Evolutionary conservation across 2,329 filamentous ascomycete genomes (phyloP).

Genomic region (Epicoccum nigrum): DNA sequence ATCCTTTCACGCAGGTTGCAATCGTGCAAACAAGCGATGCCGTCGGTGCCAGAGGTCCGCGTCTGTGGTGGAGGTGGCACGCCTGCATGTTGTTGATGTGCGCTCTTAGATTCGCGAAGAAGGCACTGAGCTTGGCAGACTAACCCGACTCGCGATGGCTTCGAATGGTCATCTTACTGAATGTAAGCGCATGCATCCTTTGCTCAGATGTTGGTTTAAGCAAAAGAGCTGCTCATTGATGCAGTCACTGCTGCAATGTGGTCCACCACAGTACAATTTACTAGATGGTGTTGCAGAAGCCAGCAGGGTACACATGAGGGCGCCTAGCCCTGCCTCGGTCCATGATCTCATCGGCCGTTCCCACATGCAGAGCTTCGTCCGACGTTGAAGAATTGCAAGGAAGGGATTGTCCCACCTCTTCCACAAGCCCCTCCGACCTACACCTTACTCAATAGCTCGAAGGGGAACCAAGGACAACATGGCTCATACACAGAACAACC

Average conservation of each 20-base stretch:
- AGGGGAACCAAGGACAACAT: constrained; percentile 23
- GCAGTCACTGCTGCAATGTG: background rate
- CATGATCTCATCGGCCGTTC: constrained; percentile 20
- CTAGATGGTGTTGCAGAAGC: constrained; percentile 3
- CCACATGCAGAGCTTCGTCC: constrained; percentile 33
- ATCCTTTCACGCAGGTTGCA: background rate
- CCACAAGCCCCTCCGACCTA: constrained; percentile 11
- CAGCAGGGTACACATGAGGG: constrained; percentile 3
- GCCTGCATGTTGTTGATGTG: constrained; percentile 13
- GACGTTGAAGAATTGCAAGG: constrained; percentile 18
- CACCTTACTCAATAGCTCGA: constrained; percentile 8
- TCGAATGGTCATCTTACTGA: constrained; percentile 4
- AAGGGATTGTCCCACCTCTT: constrained; percentile 18
- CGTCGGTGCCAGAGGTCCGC: constrained; percentile 3
- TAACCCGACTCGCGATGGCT: constrained; percentile 12
- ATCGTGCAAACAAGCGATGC: background rate
- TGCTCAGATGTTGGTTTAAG: background rate
- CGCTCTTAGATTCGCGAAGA: constrained; percentile 1
- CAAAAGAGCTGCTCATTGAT: background rate
- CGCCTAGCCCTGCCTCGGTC: constrained; percentile 26
- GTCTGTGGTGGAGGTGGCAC: constrained; percentile 21
- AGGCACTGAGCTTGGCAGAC: constrained; percentile 3
- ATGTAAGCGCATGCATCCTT: background rate
- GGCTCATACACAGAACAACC: constrained; percentile 32
- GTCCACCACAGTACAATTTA: background rate